phyloP scores from a whole-genome alignment of 345 rosid species.

The Eucalyptus microcorys region DNA sequence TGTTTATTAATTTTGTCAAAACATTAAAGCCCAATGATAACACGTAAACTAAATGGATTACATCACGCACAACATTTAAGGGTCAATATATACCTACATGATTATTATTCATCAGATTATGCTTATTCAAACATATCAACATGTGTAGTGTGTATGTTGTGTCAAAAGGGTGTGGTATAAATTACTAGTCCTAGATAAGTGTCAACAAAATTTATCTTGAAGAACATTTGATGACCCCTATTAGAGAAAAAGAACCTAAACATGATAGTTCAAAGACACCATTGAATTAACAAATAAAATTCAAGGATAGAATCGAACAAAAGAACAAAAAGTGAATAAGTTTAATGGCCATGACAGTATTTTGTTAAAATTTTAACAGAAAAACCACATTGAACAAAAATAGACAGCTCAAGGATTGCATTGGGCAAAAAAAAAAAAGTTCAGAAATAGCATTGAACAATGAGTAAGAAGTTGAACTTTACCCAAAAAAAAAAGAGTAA shows the following conservation, averaged over 20 bases:
- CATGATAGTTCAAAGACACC: not conserved
- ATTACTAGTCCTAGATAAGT: not conserved
- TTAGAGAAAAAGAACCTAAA: not conserved
- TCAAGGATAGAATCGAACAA: not conserved
- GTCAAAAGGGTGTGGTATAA: not conserved
- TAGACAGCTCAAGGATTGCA: not conserved
- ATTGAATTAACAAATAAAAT: not conserved
- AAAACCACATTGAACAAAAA: not conserved
- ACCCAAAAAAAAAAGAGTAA: too few relatives aligned
- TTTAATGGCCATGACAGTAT: not conserved
- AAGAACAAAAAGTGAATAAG: not conserved
- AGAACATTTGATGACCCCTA: not conserved
- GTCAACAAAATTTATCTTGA: not conserved
- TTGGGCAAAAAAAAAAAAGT: not conserved
- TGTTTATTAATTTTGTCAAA: not conserved
- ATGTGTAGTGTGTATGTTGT: not conserved
- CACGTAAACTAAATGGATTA: not conserved
- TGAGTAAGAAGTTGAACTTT: not conserved
- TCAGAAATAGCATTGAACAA: not conserved
- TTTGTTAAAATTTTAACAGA: not conserved
- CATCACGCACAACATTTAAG: not conserved
- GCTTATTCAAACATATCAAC: not conserved
- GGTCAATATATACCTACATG: not conserved
- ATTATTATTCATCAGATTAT: not conserved
- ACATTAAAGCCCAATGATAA: not conserved